Evolutionary conservation across 2,329 filamentous ascomycete genomes (phyloP), one percentile per base, ranked within the genome.

Genomic region (Stemphylium lycopersici): DNA sequence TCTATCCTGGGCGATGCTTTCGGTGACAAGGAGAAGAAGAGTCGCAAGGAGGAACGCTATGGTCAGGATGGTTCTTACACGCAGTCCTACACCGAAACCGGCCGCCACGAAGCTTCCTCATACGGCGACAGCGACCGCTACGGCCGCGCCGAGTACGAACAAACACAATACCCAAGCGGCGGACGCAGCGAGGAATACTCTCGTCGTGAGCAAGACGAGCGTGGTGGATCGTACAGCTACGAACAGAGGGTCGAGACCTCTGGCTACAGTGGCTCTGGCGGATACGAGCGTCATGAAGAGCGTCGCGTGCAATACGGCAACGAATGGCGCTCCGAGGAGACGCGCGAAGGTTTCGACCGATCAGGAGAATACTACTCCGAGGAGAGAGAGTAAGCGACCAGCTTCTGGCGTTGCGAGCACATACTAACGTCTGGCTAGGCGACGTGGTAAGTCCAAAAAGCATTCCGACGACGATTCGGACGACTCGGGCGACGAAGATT

Each of bases 1-100:
- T 85, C 84, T 34, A 77, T 93, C 13, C 82, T 96, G 7, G 84
- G 87, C 10, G 83, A 83, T 11, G 82, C 82, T 12, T 83, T 89
- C 47, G 74, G 79, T 32, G 77, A 64, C 3, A 66, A 83, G 31
- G 79, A 86, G 40, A 85, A 81, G 52, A 80, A 85, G 66, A 79
- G 76, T 42, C 83, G 82, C 61, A 78, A 80, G 48, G 80, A 79
- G 61, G 77, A 83, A 53, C 80, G 80, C 31, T 81, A 85, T 38
- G 80, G 81, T 34, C 76, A 83, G 6, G 84, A 89, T 52, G 85
- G 85, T 18, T 86, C 84, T 6, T 84, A 86, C 71, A 84, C 80
- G 3, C 81, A 87, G 66, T 83, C 80, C 5, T 81, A 85, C 59
- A 84, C 81, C 11, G 83, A 90, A 72, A 85, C 87, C 57, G 86